Evolutionary conservation across 1,139 yeast species (phyloP).

Genomic region (Yamadazyma epiphylla): DNA sequence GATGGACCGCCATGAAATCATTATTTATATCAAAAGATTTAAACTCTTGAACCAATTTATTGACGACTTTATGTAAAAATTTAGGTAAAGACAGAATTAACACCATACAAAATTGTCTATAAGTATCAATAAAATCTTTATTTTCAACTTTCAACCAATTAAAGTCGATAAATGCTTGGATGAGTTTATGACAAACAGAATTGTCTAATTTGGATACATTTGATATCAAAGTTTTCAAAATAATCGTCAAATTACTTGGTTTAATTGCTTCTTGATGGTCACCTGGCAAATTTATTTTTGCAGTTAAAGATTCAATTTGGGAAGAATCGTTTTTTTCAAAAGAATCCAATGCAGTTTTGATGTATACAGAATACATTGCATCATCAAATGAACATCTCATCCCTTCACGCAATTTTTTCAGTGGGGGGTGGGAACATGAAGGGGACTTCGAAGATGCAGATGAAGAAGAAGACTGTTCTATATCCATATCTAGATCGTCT

Average conservation of each 20-base stretch:
- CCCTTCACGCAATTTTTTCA: background rate
- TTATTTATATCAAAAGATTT: constrained; percentile 12
- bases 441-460: background rate
- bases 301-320: constrained; percentile 34
- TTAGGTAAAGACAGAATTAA: constrained; percentile 83
- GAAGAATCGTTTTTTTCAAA: constrained; percentile 49
- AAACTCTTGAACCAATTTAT: constrained; percentile 57
- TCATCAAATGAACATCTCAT: constrained; percentile 30
- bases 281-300: constrained; percentile 32
- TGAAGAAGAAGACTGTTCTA: background rate
- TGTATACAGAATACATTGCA: constrained; percentile 60
- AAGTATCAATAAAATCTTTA: constrained; percentile 41
- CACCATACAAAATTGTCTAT: constrained; percentile 68
- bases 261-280: constrained; percentile 33
- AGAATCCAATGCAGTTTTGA: constrained; percentile 66
- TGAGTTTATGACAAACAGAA: constrained; percentile 27
- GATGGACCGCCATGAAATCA: constrained; percentile 43
- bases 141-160: constrained; percentile 52
- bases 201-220: constrained; percentile 39
- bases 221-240: constrained; percentile 30
- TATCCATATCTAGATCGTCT: constrained; percentile 1
- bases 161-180: constrained; percentile 34
- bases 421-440: too few species aligned
- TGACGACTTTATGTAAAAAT: constrained; percentile 83
- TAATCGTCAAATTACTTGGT: constrained; percentile 30